Evolutionary conservation across 306 rosid species (phyloP), one percentile per base, ranked within the genome.

Genomic region (Rubus parviflorus): DNA sequence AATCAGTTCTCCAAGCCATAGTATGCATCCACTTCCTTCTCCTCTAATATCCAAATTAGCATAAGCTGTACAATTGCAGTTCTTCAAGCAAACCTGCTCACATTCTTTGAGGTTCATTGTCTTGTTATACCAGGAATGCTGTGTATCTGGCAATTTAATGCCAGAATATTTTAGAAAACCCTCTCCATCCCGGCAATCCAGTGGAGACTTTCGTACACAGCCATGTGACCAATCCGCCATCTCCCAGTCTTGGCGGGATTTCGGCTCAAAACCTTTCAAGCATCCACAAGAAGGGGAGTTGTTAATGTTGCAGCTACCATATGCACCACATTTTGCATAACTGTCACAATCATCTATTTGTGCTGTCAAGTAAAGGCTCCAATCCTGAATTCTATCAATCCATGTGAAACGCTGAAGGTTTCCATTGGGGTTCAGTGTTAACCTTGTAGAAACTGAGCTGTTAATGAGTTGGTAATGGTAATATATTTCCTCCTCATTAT

Each of bases 41-140:
- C 82, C 86, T 3, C 65, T 60, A 51, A 87, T 82, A 68, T 85
- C 74, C 38, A 43, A n/a, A 81, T 74, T 81, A 48, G 88, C 74
- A 82, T 84, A 84, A 17, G 88, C 86, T 3, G 56, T 79, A 43
- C 90, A 84, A 30, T 82, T 76, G 73, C 85, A 87, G 56, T 81
- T 84, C 30, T 61, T 68, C 75, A 35, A 74, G 77, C 90, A 87
- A 41, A 79, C 70, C 2, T 52, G 66, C 72, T 58, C 79, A 67
- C 88, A 87, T 51, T 77, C 82, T n/a, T 62, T 30, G 23, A 81
- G 80, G 69, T 73, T 68, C 84, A 79, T 75, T 47, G 75, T 79
- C 51, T n/a, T 65, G 77, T 84, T 73, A 17, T 60, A 78, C 89
- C 80, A 73, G 60, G 85, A 60, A 14, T 17, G 63, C 19, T 7